Evolutionary conservation across 805 yeast species (phyloP), one percentile per base, ranked within the genome.

Genomic region (Kuraishia cidri): DNA sequence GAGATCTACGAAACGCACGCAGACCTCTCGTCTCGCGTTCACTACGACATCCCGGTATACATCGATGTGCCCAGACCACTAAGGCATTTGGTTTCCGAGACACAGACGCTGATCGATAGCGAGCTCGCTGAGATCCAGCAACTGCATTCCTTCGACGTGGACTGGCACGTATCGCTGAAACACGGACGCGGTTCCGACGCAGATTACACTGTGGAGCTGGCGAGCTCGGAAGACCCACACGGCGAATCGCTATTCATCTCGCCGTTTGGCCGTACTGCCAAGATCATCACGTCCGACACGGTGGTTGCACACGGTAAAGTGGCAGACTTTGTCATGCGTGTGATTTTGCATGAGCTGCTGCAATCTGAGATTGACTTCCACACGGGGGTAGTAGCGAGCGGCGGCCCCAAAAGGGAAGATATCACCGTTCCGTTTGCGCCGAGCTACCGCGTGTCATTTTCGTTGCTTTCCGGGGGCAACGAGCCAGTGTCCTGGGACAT

Each of bases 401-500:
- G n/a, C n/a, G n/a, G n/a, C n/a, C n/a, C n/a, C n/a, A 27, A 15
- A n/a, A 15, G 11, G 11, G 30, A 27, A 4, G 46, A 52, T 9
- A 42, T 66, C 30, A 67, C 62, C n/a, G 53, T 75, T 20, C 69
- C 75, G 1, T 79, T 72, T 46, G 59, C 81, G 2, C 78, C 90
- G 4, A 59, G 69, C 22, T 77, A 80, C 41, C 92, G 85, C 47
- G 45, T 90, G n/a, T 77, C 87, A 3, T 67, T 87, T 38, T 79
- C 86, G 15, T 60, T 88, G 36, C 58, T 88, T 32, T 70, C 74
- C 17, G 95, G 92, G 31, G 76, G 73, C 39, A 81, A 82, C 1
- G 55, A 61, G 12, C 74, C 79, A 3, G 60, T 84, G 6, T 62
- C 63, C 3, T 90, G 97, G 96, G 84, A 82, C 23, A 72, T 84